Conservation (phyloP, 306 rosid genomes). For the Castanea crenata region DNA sequence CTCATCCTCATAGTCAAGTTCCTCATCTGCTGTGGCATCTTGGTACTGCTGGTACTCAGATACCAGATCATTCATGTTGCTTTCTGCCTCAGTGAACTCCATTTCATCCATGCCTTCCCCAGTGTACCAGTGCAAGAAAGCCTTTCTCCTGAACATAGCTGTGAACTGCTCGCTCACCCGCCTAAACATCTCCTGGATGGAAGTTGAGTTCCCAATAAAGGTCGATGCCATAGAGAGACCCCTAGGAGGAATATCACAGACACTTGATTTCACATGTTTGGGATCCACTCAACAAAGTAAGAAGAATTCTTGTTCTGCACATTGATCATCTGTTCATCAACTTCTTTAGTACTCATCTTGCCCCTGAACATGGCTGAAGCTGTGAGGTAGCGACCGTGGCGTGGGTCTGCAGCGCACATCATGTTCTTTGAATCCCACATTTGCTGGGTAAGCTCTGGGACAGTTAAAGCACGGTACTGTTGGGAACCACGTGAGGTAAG, state of each 20-base stretch:
- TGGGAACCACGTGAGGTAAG: conserved; percentile 9
- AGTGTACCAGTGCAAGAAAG: conserved; percentile 13
- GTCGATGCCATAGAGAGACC: not conserved
- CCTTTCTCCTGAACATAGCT: conserved; percentile 10
- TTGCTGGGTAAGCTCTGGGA: conserved; percentile 11
- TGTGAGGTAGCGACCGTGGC: conserved; percentile 1
- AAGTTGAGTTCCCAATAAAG: conserved; percentile 5
- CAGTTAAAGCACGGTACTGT: conserved; percentile 6
- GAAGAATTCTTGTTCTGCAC: conserved; percentile 3
- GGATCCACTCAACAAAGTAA: conserved; percentile 8
- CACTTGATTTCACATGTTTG: not conserved
- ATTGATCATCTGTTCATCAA: conserved; percentile 8
- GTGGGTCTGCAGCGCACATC: not conserved
- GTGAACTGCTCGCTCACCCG: conserved; percentile 6
- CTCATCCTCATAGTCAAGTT: conserved; percentile 2
- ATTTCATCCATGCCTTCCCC: conserved; percentile 12
- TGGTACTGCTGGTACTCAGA: conserved; percentile 10
- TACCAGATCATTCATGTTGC: conserved; percentile 9
- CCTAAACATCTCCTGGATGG: conserved; percentile 12
- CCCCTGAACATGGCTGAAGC: conserved; percentile 10
- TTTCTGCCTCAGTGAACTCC: conserved; percentile 8
- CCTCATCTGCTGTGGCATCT: conserved; percentile 8
- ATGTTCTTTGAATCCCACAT: conserved; percentile 5
- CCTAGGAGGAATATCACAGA: conserved; percentile 3
- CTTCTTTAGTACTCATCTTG: conserved; percentile 9